phyloP scores from a whole-genome alignment of 768 basidiomycete genomes.

The Cystofilobasidium capitatum region DNA sequence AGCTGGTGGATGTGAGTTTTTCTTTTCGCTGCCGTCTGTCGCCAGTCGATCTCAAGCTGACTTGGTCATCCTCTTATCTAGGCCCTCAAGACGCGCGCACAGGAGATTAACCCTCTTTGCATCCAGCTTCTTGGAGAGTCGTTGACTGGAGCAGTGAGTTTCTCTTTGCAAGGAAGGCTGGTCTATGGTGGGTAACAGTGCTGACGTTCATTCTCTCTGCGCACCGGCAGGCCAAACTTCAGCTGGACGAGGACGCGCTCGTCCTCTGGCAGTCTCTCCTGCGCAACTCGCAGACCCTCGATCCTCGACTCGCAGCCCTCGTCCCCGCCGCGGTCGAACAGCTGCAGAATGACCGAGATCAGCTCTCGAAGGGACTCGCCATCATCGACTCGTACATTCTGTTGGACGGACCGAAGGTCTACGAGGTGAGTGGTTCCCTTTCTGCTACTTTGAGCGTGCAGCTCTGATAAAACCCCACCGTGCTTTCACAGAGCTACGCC shows the following conservation, averaged over 20 bases:
- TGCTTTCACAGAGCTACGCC: neutral
- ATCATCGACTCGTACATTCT: conserved; percentile 25
- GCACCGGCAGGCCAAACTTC: conserved; percentile 7
- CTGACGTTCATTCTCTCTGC: neutral
- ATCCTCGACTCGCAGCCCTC: conserved; percentile 10
- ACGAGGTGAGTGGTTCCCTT: neutral
- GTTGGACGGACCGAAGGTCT: conserved; percentile 16
- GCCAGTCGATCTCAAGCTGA: neutral
- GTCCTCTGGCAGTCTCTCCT: conserved; percentile 23
- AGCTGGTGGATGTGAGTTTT: conserved; percentile 19
- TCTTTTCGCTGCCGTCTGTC: too few species aligned
- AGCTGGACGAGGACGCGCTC: conserved; percentile 23
- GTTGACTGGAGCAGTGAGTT: neutral
- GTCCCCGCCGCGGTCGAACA: conserved; percentile 13
- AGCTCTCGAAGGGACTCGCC: neutral
- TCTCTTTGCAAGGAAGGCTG: neutral
- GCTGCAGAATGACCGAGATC: conserved; percentile 14
- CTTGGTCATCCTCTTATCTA: neutral
- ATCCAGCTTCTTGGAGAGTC: conserved; percentile 8
- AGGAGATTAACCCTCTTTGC: conserved; percentile 12
- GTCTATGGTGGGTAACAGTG: too few species aligned
- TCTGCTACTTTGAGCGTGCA: neutral
- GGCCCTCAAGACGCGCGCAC: conserved; percentile 13
- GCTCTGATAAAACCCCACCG: neutral
- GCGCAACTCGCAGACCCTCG: conserved; percentile 9